Evolutionary conservation across 768 basidiomycete species (phyloP).

Genomic region (Naganishia onofrii): DNA sequence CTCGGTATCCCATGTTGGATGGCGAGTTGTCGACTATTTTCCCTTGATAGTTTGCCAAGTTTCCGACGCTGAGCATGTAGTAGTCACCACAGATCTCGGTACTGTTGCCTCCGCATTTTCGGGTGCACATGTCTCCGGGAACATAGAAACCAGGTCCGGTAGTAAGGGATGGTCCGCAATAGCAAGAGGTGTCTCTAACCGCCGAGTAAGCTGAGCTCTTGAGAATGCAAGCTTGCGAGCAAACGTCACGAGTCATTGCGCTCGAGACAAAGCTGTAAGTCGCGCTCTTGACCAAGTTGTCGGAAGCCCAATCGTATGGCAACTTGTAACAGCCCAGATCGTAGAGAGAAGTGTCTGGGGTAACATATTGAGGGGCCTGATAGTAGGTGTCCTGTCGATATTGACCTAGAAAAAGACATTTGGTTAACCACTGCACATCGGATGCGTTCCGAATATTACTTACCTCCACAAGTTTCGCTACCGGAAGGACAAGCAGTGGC

Average conservation of each 20-base stretch:
- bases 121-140: slow-evolving; percentile 37
- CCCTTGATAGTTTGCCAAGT: slow-evolving; percentile 35
- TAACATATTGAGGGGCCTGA: slow-evolving; percentile 9
- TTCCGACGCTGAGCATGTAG: slow-evolving; percentile 34
- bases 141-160: slow-evolving; percentile 35
- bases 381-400: slow-evolving; percentile 15
- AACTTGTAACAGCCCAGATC: slow-evolving; percentile 24
- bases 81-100: slow-evolving; percentile 41
- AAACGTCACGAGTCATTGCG: slow-evolving; percentile 34
- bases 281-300: slow-evolving; percentile 20
- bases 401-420: not conserved
- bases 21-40: not conserved
- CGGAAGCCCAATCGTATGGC: slow-evolving; percentile 14
- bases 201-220: slow-evolving; percentile 38
- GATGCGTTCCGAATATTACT: slow-evolving; percentile 28
- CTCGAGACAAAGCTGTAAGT: slow-evolving; percentile 31
- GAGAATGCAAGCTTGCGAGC: slow-evolving; percentile 34
- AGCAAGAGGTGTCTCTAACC: slow-evolving; percentile 35
- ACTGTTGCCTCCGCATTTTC: slow-evolving; percentile 40
- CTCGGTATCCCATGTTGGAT: slow-evolving; percentile 39
- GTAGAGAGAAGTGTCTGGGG: not conserved
- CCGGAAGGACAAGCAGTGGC: slow-evolving; percentile 33
- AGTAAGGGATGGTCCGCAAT: slow-evolving; percentile 39
- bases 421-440: not conserved
- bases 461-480: slow-evolving; percentile 32